Base-by-base conservation (phyloP, 345 rosid genomes). In the Rhizophora mangle region DNA sequence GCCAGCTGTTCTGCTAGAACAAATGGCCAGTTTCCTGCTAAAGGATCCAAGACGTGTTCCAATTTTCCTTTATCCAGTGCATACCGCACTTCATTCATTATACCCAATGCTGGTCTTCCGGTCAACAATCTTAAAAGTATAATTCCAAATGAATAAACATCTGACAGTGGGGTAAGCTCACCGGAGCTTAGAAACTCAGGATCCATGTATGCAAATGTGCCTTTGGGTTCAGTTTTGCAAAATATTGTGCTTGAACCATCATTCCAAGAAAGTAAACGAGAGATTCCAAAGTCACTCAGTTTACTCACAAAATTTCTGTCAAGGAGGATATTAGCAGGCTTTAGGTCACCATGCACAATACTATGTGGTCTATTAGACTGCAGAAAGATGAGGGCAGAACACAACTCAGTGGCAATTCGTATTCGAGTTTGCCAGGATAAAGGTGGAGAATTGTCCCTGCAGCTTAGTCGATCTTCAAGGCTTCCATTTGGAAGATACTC, bases 11-110 rank as follows among this genome's bases (percentile, higher is more conserved):
- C 88, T 8, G 96, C 97, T 79, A 84, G 89, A 72, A 86, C 85
- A 85, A 86, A 85, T 1, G 98, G 97, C 98, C 97, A 94, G 75
- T 94, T 95, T 63, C 98, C 98, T 10, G 98, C 95, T 72, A 87
- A 79, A 70, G 93, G 98, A 67, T 94, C 98, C 83, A 94, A 78
- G 32, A 87, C 79, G 65, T 53, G 62, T 72, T 81, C 85, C 77
- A 94, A 73, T 13, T 79, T 76, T 72, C 89, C 90, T 43, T 67
- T 79, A 49, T 87, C 87, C 11, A 91, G 59, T 13, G 93, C 96
- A 65, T 74, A 76, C 65, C 84, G 87, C 74, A 90, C 90, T 76
- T 88, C 96, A 72, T 83, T 90, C 62, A 74, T 63, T 71, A 93
- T 85, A 60, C 95, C 86, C 66, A 83, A 65, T 49, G 96, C 85